Conservation (phyloP, 2,329 filamentous ascomycete genomes). For the Lachnellula occidentalis region DNA sequence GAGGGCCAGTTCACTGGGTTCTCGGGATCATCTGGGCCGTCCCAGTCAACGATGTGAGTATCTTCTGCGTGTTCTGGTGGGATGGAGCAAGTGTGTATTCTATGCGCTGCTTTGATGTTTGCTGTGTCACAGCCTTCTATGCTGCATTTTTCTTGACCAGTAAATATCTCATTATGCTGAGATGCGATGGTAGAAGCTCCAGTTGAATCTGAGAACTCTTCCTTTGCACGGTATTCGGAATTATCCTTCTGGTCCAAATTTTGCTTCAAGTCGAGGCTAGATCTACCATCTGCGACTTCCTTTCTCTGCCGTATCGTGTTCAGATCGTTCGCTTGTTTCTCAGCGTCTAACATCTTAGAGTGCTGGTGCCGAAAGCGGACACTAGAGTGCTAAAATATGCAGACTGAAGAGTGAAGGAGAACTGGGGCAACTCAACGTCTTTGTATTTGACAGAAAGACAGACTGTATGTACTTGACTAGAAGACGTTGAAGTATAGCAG, state of each 20-base stretch:
- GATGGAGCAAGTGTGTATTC: not conserved
- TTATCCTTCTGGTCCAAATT: not conserved
- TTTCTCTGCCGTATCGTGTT: not conserved
- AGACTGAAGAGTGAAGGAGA: not conserved
- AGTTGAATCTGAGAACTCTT: not conserved
- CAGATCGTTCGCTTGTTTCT: not conserved
- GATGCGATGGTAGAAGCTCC: not conserved
- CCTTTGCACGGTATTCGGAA: not conserved
- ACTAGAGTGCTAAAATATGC: not conserved
- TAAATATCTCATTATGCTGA: not conserved
- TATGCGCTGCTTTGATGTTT: not conserved
- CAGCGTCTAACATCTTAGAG: not conserved
- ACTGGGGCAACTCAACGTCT: too few relatives aligned
- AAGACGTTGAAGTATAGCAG: too few relatives aligned
- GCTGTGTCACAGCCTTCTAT: not conserved
- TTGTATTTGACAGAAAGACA: too few relatives aligned
- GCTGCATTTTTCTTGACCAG: not conserved
- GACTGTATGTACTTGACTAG: too few relatives aligned
- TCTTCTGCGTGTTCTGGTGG: not conserved
- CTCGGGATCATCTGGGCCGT: constrained; percentile 11
- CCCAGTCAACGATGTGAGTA: constrained; percentile 11
- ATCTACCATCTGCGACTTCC: not conserved
- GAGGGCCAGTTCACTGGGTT: constrained; percentile 14
- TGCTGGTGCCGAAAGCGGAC: not conserved
- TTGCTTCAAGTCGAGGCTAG: not conserved